These are phyloP conservation scores for Penicillium aurantiogriseum DNA, from an alignment of 2,329 filamentous ascomycete species.

Conservation along the genomic window DNA sequence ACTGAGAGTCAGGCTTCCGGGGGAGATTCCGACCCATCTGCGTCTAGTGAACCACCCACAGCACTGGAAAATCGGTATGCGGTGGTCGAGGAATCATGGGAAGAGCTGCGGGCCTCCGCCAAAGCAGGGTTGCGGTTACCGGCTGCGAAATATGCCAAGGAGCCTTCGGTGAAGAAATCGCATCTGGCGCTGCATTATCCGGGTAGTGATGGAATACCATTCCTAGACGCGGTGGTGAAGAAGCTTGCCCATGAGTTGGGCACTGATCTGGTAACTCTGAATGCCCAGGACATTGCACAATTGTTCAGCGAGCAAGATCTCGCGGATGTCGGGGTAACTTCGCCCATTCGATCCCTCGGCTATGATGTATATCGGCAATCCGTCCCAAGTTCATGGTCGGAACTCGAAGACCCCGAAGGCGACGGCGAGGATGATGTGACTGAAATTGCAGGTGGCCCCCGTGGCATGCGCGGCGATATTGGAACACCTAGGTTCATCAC, in stretches of 20 bases:
- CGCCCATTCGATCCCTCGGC: conserved; percentile 46
- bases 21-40: conserved; percentile 26
- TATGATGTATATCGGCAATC: conserved; percentile 54
- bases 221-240: conserved; percentile 62
- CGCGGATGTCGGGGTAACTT: conserved; percentile 33
- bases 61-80: conserved; percentile 35
- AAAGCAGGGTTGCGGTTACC: conserved; percentile 51
- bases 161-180: conserved; percentile 52
- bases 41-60: conserved; percentile 16
- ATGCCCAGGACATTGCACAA: conserved; percentile 48
- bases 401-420: conserved; percentile 48
- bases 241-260: conserved; percentile 60
- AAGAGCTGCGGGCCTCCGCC: conserved; percentile 52
- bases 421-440: conserved; percentile 45
- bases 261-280: conserved; percentile 44
- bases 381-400: conserved; percentile 32
- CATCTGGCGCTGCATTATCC: conserved; percentile 62
- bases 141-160: conserved; percentile 41
- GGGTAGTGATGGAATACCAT: conserved; percentile 52
- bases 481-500: conserved; percentile 33
- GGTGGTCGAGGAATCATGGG: conserved; percentile 44
- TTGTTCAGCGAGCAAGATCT: conserved; percentile 45
- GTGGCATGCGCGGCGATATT: conserved; percentile 21
- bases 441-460: conserved; percentile 19
- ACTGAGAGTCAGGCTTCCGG: conserved; percentile 21